Conservation (phyloP, 257 asterid species). For the Plantago elongata region DNA sequence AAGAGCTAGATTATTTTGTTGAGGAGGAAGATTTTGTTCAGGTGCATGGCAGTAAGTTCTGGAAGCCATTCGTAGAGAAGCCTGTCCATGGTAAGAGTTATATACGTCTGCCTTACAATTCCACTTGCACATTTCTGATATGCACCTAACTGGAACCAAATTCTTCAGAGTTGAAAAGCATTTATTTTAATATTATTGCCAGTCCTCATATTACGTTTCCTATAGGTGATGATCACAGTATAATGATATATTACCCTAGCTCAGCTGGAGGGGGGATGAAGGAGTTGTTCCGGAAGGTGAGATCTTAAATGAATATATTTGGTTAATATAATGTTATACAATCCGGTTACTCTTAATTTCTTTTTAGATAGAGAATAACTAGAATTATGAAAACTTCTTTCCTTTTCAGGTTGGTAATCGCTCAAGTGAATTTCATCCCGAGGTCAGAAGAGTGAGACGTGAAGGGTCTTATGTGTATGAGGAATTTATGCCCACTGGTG, state of each 20-base stretch:
- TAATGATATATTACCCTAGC: conserved; percentile 97
- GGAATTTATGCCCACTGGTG: conserved; percentile 99
- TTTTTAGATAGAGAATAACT: not conserved
- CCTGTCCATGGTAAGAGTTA: conserved; percentile 70
- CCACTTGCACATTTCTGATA: too few species aligned
- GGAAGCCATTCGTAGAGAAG: conserved; percentile 98
- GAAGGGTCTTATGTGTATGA: conserved; percentile 98
- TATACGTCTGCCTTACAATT: too few species aligned
- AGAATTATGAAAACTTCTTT: conserved; percentile 17
- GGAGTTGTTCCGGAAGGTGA: conserved; percentile 91
- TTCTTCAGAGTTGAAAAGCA: too few species aligned
- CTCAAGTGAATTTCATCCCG: conserved; percentile 97
- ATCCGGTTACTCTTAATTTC: not conserved
- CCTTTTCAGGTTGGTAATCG: conserved; percentile 88
- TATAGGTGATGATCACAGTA: conserved; percentile 95
- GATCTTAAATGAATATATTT: conserved; percentile 9
- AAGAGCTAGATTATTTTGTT: conserved; percentile 77
- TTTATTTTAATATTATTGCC: not conserved
- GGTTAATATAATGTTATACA: not conserved
- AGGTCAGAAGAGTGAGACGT: conserved; percentile 93
- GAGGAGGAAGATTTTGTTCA: conserved; percentile 98
- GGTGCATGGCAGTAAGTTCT: conserved; percentile 76
- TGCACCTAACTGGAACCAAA: too few species aligned
- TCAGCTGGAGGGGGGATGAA: conserved; percentile 99
- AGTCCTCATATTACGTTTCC: conserved; percentile 28